Conservation (phyloP, 257 asterid genomes). For the Solanum neorickii region DNA sequence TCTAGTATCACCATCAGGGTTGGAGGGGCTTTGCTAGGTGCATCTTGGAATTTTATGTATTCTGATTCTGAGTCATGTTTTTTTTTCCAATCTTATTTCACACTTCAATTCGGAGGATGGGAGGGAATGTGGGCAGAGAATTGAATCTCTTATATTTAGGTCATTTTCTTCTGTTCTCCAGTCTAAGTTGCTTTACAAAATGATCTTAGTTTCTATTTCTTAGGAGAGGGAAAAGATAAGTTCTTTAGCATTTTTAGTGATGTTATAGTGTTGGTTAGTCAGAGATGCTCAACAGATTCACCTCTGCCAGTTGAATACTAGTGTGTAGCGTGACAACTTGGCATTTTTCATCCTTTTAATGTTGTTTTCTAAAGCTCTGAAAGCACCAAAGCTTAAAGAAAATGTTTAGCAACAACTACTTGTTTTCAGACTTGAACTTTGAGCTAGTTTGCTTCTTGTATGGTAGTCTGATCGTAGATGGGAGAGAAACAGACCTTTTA, state of each 20-base stretch:
- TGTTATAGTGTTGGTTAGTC: not conserved
- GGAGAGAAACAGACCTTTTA: not conserved
- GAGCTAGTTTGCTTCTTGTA: not conserved
- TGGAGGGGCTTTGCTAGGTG: not conserved
- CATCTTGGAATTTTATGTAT: not conserved
- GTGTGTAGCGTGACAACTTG: not conserved
- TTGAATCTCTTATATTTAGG: not conserved
- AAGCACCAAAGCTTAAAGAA: not conserved
- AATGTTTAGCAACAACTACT: not conserved
- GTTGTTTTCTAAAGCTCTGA: not conserved
- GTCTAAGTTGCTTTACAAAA: not conserved
- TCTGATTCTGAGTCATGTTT: not conserved
- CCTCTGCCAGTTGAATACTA: not conserved
- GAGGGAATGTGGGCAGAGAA: not conserved
- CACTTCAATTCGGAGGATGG: not conserved
- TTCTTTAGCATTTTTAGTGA: not conserved
- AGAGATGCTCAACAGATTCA: not conserved
- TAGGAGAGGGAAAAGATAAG: not conserved
- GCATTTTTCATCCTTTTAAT: not conserved
- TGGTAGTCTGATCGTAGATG: not conserved
- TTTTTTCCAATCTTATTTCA: not conserved
- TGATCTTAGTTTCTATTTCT: not conserved
- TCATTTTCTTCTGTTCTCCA: not conserved
- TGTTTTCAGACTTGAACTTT: not conserved
- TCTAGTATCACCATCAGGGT: not conserved